phyloP scores from a whole-genome alignment of 176 grass and related monocot genomes.

The Oropetium thomaeum region DNA sequence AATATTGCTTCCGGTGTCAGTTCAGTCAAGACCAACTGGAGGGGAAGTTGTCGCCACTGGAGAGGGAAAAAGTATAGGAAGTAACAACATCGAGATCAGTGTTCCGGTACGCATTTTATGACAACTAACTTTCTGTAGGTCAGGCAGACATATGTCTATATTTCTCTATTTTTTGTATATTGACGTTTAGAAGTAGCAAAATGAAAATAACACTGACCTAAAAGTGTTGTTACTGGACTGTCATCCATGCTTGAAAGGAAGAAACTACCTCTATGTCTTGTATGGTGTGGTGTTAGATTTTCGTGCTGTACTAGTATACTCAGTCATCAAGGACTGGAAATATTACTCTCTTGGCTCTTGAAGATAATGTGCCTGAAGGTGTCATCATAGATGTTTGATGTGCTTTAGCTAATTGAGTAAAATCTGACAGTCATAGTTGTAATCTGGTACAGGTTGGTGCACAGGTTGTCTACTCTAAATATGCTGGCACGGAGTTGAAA shows the following conservation, averaged over 20 bases:
- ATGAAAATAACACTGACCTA: background rate
- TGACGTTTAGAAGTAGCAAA: constrained; percentile 1
- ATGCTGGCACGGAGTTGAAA: constrained; percentile 83
- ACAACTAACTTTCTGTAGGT: background rate
- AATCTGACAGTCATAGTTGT: background rate
- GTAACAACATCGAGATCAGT: constrained; percentile 53
- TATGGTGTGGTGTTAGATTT: background rate
- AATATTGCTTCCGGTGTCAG: constrained; percentile 77
- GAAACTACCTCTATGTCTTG: background rate
- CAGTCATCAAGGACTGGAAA: background rate
- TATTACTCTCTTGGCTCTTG: background rate
- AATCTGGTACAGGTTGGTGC: constrained; percentile 51
- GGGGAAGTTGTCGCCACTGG: constrained; percentile 76
- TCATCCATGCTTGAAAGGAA: background rate
- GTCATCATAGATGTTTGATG: background rate
- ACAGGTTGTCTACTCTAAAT: constrained; percentile 82
- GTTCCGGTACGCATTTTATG: constrained; percentile 50
- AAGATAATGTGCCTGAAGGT: background rate
- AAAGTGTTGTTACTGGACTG: background rate
- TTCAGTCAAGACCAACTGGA: constrained; percentile 66
- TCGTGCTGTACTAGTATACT: background rate
- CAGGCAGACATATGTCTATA: background rate
- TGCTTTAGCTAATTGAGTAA: constrained; percentile 3
- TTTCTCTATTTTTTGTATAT: background rate
- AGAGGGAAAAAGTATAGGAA: constrained; percentile 65